Percentiles rank a stretch among this genome's conserved stretches.
phyloP scores from a whole-genome alignment of 495 filamentous ascomycete genomes.

The Penicillium robsamsonii region DNA sequence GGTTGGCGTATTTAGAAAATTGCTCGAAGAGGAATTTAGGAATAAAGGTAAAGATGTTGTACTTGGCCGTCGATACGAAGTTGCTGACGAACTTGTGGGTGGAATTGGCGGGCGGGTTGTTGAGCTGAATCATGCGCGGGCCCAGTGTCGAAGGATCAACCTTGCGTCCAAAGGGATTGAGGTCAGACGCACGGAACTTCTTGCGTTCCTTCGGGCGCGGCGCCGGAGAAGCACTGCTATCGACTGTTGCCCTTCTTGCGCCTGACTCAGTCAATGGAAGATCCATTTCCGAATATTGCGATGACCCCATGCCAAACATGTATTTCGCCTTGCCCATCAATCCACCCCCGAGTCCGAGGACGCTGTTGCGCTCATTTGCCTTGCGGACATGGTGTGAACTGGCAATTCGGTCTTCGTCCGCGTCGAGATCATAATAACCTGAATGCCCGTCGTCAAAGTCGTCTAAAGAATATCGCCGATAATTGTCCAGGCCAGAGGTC shows the following conservation, averaged over 20 bases:
- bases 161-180: constrained; percentile 90
- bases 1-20: constrained; percentile 98
- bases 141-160: constrained; percentile 86
- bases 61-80: constrained; percentile 96
- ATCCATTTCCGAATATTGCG: constrained; percentile 97
- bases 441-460: constrained; percentile 77
- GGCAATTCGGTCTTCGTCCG: constrained; percentile 56
- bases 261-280: constrained; percentile 84
- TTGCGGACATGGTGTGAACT: constrained; percentile 52
- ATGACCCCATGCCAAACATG: constrained; percentile 85
- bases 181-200: constrained; percentile 65
- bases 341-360: constrained; percentile 81
- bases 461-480: constrained; percentile 83
- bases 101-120: constrained; percentile 93
- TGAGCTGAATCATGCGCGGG: constrained; percentile 90
- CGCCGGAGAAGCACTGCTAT: constrained; percentile 34
- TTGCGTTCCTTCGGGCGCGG: constrained; percentile 43
- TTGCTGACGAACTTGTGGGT: constrained; percentile 90
- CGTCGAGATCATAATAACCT: constrained; percentile 57
- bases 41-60: constrained; percentile 91
- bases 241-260: constrained; percentile 44
- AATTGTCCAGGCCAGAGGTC: constrained; percentile 78
- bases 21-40: constrained; percentile 99
- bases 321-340: constrained; percentile 82
- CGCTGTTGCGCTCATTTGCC: constrained; percentile 77